These are phyloP conservation scores for Quercus tomentella DNA, from an alignment of 331 rosid genomes.

Conservation along the genomic window DNA sequence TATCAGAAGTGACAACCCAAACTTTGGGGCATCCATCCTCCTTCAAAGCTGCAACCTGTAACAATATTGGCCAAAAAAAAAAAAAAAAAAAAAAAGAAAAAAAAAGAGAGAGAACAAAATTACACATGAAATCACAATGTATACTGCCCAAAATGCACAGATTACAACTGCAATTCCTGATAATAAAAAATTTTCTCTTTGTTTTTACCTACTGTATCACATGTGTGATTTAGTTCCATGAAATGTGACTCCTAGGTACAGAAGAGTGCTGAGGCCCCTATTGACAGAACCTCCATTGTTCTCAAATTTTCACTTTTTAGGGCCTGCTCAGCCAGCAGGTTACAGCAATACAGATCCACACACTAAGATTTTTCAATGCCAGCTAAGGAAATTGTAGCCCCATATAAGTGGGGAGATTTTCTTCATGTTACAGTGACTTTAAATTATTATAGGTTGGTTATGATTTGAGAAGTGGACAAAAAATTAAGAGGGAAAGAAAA, in stretches of 20 bases:
- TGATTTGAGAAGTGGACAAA: not conserved
- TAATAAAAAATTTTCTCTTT: not conserved
- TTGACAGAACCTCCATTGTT: not conserved
- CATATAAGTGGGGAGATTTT: not conserved
- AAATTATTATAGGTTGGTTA: not conserved
- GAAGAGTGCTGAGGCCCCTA: not conserved
- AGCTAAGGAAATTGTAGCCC: not conserved
- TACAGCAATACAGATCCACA: not conserved
- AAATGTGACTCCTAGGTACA: not conserved
- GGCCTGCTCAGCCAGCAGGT: not conserved
- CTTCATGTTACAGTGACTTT: not conserved
- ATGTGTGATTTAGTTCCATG: not conserved
- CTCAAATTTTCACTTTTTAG: not conserved
- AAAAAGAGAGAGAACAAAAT: not conserved
- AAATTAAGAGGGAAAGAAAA: not conserved
- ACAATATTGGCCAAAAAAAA: constrained; percentile 11
- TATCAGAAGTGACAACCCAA: constrained; percentile 95
- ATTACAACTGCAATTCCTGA: not conserved
- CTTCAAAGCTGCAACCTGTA: constrained; percentile 81
- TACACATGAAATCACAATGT: not conserved
- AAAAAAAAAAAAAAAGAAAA: not conserved
- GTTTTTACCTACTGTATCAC: not conserved
- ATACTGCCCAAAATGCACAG: not conserved
- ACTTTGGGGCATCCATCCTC: constrained; percentile 96
- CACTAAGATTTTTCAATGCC: not conserved